These are phyloP conservation scores for Phoma sp. DNA, from an alignment of 2,329 filamentous ascomycete genomes.

Conservation along the genomic window DNA sequence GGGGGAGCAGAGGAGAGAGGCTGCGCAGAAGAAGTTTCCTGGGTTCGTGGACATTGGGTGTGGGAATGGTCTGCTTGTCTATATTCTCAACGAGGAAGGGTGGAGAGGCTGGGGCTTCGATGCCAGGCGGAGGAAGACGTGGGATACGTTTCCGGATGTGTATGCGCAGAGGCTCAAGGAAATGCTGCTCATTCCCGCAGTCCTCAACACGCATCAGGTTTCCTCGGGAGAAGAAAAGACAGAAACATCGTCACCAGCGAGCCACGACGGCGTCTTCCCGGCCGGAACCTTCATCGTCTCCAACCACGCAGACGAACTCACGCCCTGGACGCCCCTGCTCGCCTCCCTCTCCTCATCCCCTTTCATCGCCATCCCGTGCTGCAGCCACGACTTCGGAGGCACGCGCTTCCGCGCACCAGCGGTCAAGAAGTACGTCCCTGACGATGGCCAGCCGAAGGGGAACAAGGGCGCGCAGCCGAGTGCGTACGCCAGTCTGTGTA, in stretches of 20 bases:
- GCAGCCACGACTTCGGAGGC: slow-evolving; percentile 85
- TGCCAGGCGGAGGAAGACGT: slow-evolving; percentile 83
- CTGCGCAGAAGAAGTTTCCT: slow-evolving; percentile 63
- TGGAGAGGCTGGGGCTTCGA: slow-evolving; percentile 92
- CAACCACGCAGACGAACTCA: slow-evolving; percentile 96
- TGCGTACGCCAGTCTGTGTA: slow-evolving; percentile 82
- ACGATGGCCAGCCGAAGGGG: slow-evolving; percentile 33
- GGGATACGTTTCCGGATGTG: slow-evolving; percentile 70
- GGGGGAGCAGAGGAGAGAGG: slow-evolving; percentile 4
- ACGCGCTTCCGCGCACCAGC: slow-evolving; percentile 69
- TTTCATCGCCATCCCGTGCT: slow-evolving; percentile 95
- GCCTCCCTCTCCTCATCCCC: slow-evolving; percentile 76
- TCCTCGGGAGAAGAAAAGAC: not conserved
- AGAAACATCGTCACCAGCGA: not conserved
- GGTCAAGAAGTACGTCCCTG: slow-evolving; percentile 24
- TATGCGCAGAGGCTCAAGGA: slow-evolving; percentile 62
- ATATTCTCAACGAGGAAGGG: slow-evolving; percentile 80
- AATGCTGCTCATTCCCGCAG: slow-evolving; percentile 65
- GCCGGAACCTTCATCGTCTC: slow-evolving; percentile 87
- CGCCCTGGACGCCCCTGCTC: slow-evolving; percentile 91
- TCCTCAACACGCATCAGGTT: slow-evolving; percentile 36
- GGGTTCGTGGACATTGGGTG: slow-evolving; percentile 97
- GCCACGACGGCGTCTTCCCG: slow-evolving; percentile 70
- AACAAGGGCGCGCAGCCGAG: slow-evolving; percentile 58
- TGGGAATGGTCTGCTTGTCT: slow-evolving; percentile 88